Evolutionary conservation across 805 yeast species (phyloP).

Genomic region (Candida oleophila): DNA sequence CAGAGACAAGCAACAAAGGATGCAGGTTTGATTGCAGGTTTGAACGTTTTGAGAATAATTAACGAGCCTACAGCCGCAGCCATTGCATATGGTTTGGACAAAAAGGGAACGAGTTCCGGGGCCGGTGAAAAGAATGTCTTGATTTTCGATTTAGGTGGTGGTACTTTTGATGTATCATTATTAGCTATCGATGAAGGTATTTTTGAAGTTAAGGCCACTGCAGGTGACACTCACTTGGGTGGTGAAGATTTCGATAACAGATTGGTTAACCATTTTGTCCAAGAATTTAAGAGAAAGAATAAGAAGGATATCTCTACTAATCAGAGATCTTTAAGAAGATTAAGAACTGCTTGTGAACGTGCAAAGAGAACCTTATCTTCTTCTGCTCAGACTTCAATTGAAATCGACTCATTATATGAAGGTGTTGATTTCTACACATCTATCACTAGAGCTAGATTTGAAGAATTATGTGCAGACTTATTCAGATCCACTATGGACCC

Average conservation of each 20-base stretch:
- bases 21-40: slow-evolving; percentile 47
- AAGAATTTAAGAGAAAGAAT: slow-evolving; percentile 94
- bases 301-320: slow-evolving; percentile 78
- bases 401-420: slow-evolving; percentile 91
- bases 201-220: slow-evolving; percentile 88
- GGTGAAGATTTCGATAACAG: slow-evolving; percentile 95
- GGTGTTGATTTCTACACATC: slow-evolving; percentile 96
- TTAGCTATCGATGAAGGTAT: slow-evolving; percentile 89
- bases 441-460: slow-evolving; percentile 95
- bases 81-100: slow-evolving; percentile 47
- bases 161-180: slow-evolving; percentile 91
- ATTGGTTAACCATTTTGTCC: slow-evolving; percentile 82
- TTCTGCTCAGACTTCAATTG: slow-evolving; percentile 93
- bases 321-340: slow-evolving; percentile 85
- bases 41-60: slow-evolving; percentile 42
- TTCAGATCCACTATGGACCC: slow-evolving; percentile 95
- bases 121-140: slow-evolving; percentile 85
- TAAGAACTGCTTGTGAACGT: slow-evolving; percentile 97
- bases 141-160: slow-evolving; percentile 96
- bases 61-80: slow-evolving; percentile 49
- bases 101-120: slow-evolving; percentile 33
- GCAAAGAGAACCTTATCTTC: slow-evolving; percentile 96
- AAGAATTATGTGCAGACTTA: slow-evolving; percentile 88
- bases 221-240: slow-evolving; percentile 97
- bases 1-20: slow-evolving; percentile 47